phyloP scores from a whole-genome alignment of 2,329 filamentous ascomycete genomes.

The Leptographium radiaticola region DNA sequence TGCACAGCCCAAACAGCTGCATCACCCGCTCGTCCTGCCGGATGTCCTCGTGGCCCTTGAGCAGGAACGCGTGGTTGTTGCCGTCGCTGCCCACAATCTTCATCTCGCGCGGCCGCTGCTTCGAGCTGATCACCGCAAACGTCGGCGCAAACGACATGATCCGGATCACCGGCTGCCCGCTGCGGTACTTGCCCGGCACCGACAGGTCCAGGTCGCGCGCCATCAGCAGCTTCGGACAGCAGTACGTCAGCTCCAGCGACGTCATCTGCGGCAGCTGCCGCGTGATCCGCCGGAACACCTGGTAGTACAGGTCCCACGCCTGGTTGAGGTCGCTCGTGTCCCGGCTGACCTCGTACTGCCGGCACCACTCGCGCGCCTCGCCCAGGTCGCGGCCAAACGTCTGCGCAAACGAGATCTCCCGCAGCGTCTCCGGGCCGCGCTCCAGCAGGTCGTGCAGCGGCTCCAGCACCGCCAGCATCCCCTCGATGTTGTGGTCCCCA shows the following conservation, averaged over 20 bases:
- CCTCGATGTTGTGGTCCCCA: conserved; percentile 91
- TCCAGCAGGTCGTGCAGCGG: conserved; percentile 88
- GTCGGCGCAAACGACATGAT: conserved; percentile 87
- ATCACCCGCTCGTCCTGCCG: conserved; percentile 98
- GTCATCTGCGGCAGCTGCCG: conserved; percentile 88
- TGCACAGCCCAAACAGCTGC: conserved; percentile 96
- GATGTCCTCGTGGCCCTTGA: conserved; percentile 99
- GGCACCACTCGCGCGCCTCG: conserved; percentile 92
- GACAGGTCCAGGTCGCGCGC: conserved; percentile 80
- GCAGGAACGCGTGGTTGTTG: conserved; percentile 69
- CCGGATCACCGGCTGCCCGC: conserved; percentile 61
- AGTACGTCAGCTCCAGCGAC: conserved; percentile 87
- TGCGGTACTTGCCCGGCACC: conserved; percentile 89
- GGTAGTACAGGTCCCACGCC: conserved; percentile 98
- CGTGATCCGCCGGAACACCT: conserved; percentile 91
- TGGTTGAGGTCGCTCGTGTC: conserved; percentile 94
- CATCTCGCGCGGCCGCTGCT: conserved; percentile 86
- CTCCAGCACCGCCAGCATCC: conserved; percentile 85
- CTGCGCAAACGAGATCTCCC: conserved; percentile 95
- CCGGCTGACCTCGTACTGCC: conserved; percentile 75
- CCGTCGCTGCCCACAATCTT: conserved; percentile 84
- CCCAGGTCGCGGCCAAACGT: conserved; percentile 91
- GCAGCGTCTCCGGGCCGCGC: conserved; percentile 78
- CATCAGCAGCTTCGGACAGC: conserved; percentile 82
- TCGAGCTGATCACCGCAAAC: conserved; percentile 87